Base-by-base conservation (phyloP, 2,329 filamentous ascomycete genomes). In the Monosporascus sp. region DNA sequence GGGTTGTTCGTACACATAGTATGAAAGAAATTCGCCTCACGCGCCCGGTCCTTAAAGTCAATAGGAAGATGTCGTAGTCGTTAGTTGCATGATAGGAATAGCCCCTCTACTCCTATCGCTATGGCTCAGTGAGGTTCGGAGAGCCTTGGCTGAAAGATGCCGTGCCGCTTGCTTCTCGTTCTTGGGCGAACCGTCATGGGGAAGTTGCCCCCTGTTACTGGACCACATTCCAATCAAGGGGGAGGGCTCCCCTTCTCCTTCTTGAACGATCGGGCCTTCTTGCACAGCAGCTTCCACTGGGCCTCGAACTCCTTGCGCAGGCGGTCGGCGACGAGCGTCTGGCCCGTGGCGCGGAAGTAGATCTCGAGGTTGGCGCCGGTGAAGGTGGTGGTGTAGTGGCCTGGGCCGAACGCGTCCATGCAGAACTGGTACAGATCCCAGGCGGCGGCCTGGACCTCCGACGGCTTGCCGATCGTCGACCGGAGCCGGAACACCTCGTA, bases 181-280 rank as follows among this genome's bases (percentile, higher is more conserved):
- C 31, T 35, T 31, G 27, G 27, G 27, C 5, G 27, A 31, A 11
- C 27, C 27, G 27, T 31, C 11, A 31, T 31, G 5, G 27, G 27
- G 27, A 11, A 3, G 27, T 31, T 11, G 27, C 1, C 31, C 11
- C 31, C 31, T 35, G 11, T 35, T 14, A 1, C 31, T 14, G 31
- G 31, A 35, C 31, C 31, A 14, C 11, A 35, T 5, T 35, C 31
- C 11, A 35, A 35, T 35, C 11, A 14, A 11, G 43, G 43, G 11
- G 43, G 8, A 14, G 43, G 41, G 41, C 22, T 44, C 20, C 41
- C 41, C 41, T 44, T 44, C 20, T 46, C 43, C 43, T 46, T 46
- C 50, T 51, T 51, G 35, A 51, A 51, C 31, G 38, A 47, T 15
- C 50, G 44, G 17, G 50, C 50, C 44, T 51, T 51, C 44, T 51